phyloP scores from a whole-genome alignment of 169 alveolate species.

The Hammondia hammondi region DNA sequence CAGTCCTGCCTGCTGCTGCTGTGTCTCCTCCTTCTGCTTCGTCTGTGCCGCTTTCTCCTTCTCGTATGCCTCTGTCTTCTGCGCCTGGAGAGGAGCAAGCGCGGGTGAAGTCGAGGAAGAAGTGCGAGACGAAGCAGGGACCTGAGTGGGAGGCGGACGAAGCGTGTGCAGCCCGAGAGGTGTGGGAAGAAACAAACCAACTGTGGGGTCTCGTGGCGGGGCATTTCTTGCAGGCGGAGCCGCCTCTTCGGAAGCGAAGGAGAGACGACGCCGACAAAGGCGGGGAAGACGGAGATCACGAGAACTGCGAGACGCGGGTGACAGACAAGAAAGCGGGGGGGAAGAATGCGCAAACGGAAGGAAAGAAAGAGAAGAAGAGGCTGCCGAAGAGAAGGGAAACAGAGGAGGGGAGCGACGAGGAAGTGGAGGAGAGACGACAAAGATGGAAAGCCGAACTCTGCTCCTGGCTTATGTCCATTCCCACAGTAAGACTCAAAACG shows the following conservation, averaged over 20 bases:
- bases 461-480: neutral
- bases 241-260: neutral
- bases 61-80: too few relatives aligned
- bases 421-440: neutral
- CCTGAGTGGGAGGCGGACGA: neutral
- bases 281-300: neutral
- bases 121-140: neutral
- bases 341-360: too few relatives aligned
- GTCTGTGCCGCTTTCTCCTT: too few relatives aligned
- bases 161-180: constrained; percentile 45
- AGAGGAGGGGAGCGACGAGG: neutral
- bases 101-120: neutral
- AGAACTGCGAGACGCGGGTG: neutral
- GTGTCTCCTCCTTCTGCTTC: neutral
- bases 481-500: neutral
- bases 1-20: too few relatives aligned
- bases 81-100: neutral
- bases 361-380: too few relatives aligned
- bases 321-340: neutral
- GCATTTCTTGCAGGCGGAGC: neutral
- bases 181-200: constrained; percentile 37
- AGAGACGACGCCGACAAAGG: neutral
- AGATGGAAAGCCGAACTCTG: neutral
- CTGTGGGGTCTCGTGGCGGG: constrained; percentile 35
- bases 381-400: neutral